Evolutionary conservation across 1,284 basidiomycete species (phyloP).

Genomic region (Puccinia brachypodii): DNA sequence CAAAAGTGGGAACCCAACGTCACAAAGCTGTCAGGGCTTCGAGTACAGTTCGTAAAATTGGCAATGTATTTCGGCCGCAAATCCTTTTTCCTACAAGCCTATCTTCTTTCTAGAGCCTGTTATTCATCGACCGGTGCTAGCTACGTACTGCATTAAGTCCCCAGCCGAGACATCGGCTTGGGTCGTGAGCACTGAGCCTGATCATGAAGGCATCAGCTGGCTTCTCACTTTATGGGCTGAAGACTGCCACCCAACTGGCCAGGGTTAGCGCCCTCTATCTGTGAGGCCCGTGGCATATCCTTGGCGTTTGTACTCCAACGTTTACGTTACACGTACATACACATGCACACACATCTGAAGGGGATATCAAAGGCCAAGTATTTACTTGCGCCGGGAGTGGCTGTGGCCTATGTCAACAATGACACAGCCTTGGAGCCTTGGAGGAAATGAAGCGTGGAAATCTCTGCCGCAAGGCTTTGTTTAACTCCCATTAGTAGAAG

Average conservation of each 20-base stretch:
- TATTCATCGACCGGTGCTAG: neutral
- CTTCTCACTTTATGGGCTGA: neutral
- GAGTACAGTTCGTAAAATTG: conserved; percentile 10
- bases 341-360: neutral
- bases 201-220: neutral
- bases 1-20: conserved; percentile 17
- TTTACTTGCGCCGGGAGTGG: neutral
- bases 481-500: neutral
- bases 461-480: neutral
- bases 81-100: neutral
- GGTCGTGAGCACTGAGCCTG: neutral
- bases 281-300: neutral
- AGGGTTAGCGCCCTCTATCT: neutral
- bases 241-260: neutral
- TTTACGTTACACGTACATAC: neutral
- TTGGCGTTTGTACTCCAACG: neutral
- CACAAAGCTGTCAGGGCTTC: neutral
- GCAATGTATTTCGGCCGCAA: neutral
- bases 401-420: neutral
- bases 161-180: neutral
- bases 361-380: neutral
- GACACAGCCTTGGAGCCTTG: neutral
- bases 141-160: neutral
- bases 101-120: neutral
- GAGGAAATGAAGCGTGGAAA: neutral